Percentiles rank a stretch among this genome's conserved stretches.
Evolutionary conservation across 805 yeast species (phyloP).

Genomic region (Pichia paraexigua): DNA sequence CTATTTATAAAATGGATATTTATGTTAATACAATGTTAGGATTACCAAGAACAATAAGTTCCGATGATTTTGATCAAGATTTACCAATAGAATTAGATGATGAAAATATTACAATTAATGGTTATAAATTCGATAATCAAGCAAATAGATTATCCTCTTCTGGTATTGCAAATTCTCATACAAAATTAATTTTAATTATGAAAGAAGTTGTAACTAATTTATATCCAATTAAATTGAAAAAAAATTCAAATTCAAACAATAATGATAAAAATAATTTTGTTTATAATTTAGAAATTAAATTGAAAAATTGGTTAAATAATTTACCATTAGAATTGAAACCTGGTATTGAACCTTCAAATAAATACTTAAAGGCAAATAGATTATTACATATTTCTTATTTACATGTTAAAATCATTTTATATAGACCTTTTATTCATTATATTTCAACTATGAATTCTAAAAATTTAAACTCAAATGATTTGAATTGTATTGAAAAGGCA

Average conservation of each 20-base stretch:
- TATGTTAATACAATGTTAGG: conserved; percentile 85
- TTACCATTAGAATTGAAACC: conserved; percentile 69
- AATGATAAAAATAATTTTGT: conserved; percentile 32
- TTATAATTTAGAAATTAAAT: conserved; percentile 56
- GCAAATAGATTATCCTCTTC: conserved; percentile 57
- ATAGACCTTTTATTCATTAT: conserved; percentile 84
- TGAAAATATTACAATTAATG: conserved; percentile 68
- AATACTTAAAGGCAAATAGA: conserved; percentile 66
- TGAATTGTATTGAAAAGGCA: conserved; percentile 64
- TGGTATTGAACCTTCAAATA: conserved; percentile 57
- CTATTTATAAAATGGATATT: conserved; percentile 84
- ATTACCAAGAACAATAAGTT: conserved; percentile 66
- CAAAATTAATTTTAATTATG: conserved; percentile 62
- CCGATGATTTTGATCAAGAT: conserved; percentile 81
- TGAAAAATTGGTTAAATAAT: conserved; percentile 62
- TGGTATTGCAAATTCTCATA: conserved; percentile 81
- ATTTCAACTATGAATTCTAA: conserved; percentile 45
- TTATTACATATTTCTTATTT: conserved; percentile 63
- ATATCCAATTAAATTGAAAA: conserved; percentile 58
- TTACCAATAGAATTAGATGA: conserved; percentile 81
- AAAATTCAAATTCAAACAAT: conserved; percentile 8
- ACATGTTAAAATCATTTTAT: conserved; percentile 72
- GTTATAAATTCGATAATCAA: conserved; percentile 35
- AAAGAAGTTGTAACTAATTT: conserved; percentile 63
- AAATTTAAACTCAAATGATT: conserved; percentile 32